phyloP scores from a whole-genome alignment of 1,284 basidiomycete genomes.

The Thecaphora thlaspeos region DNA sequence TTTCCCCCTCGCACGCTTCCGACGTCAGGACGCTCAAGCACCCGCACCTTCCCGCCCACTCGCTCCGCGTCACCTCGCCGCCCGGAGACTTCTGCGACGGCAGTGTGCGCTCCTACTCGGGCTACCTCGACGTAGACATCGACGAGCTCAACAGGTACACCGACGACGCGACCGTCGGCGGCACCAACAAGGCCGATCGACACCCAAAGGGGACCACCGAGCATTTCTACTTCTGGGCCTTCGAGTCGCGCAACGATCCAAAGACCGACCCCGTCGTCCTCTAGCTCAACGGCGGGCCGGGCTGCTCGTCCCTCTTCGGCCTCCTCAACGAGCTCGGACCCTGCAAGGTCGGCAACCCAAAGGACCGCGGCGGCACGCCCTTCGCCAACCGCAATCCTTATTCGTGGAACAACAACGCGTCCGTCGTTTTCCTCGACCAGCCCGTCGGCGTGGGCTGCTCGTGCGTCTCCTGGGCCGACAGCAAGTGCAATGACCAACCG shows the following conservation, averaged over 20 bases:
- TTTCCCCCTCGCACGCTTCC: constrained; percentile 7
- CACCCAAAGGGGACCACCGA: constrained; percentile 46
- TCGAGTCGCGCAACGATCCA: constrained; percentile 50
- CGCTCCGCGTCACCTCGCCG: constrained; percentile 43
- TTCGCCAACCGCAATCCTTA: constrained; percentile 46
- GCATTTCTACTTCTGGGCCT: constrained; percentile 58
- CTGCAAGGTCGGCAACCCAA: constrained; percentile 46
- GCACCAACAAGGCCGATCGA: constrained; percentile 1
- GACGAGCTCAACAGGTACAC: constrained; percentile 14
- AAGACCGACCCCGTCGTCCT: constrained; percentile 49
- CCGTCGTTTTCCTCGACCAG: constrained; percentile 55
- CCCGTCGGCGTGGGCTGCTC: constrained; percentile 54
- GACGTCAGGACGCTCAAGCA: constrained; percentile 20
- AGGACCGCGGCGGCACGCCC: constrained; percentile 19
- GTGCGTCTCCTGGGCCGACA: constrained; percentile 54
- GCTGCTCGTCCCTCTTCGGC: constrained; percentile 52
- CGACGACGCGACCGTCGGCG: background rate
- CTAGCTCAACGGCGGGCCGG: constrained; percentile 55
- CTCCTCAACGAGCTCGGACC: constrained; percentile 56
- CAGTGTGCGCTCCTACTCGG: constrained; percentile 41
- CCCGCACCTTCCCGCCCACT: constrained; percentile 51
- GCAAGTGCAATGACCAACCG: constrained; percentile 32
- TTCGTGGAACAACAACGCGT: constrained; percentile 52
- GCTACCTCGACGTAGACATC: constrained; percentile 56
- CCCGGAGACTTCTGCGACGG: constrained; percentile 45